A percentile compares a stretch with the other conserved stretches of the same genome.
Evolutionary conservation across 1,284 basidiomycete species (phyloP).

Genomic region (Volvariella volvacea): DNA sequence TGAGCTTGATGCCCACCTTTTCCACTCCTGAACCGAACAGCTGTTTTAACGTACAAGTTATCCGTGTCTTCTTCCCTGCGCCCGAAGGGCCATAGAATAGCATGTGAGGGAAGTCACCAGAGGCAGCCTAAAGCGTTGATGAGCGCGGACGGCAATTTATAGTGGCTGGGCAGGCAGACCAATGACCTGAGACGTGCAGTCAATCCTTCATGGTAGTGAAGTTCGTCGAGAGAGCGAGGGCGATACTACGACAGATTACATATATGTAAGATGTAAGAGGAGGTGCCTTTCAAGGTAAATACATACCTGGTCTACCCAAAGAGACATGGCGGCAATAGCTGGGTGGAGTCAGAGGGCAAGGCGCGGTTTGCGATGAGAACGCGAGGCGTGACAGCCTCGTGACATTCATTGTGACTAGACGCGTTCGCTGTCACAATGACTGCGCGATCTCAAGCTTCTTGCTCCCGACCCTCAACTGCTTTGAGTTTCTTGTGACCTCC

Average conservation of each 20-base stretch:
- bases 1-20: conserved; percentile 51
- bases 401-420: no score
- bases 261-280: no score
- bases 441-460: no score
- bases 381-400: no score
- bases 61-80: conserved; percentile 97
- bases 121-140: conserved; percentile 52
- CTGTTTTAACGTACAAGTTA: conserved; percentile 83
- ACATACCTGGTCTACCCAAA: conserved; percentile 82
- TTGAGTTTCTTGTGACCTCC: no score
- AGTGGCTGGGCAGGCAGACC: conserved; percentile 33
- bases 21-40: conserved; percentile 91
- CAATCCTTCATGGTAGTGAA: conserved; percentile 86
- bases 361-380: no score
- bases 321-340: conserved; percentile 50
- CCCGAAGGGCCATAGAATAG: conserved; percentile 98
- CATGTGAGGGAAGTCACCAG: conserved; percentile 96
- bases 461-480: no score
- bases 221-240: conserved; percentile 77
- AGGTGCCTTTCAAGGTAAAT: neutral
- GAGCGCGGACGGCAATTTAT: neutral
- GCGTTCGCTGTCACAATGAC: no score
- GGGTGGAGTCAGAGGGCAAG: no score
- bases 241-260: no score
- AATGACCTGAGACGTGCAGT: conserved; percentile 79